These are phyloP conservation scores for Volvariella volvacea DNA, from an alignment of 1,284 basidiomycete species.

Conservation along the genomic window DNA sequence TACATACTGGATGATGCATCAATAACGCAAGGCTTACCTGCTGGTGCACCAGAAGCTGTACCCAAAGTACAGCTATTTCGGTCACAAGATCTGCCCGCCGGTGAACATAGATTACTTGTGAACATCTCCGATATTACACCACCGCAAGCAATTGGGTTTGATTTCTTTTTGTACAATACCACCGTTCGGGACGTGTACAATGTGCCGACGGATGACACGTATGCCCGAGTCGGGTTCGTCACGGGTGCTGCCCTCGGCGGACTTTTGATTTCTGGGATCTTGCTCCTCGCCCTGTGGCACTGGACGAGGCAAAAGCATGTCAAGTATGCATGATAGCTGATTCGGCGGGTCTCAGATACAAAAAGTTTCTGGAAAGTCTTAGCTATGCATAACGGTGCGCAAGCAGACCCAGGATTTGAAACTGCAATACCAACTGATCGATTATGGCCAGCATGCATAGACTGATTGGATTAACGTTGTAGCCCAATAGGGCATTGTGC, in stretches of 20 bases:
- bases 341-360: not conserved
- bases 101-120: constrained; percentile 26
- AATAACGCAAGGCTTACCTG: constrained; percentile 16
- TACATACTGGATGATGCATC: constrained; percentile 27
- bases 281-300: not conserved
- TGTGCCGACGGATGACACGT: not conserved
- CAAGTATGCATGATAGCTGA: not conserved
- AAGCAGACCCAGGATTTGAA: too few species aligned
- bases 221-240: not conserved
- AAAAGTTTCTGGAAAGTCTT: not conserved
- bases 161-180: constrained; percentile 31
- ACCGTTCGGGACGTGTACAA: constrained; percentile 9
- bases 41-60: constrained; percentile 18
- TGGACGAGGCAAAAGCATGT: not conserved
- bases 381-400: not conserved
- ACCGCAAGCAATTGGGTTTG: constrained; percentile 25
- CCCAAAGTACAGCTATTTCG: constrained; percentile 29
- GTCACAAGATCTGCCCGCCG: constrained; percentile 19
- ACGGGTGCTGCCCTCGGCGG: not conserved
- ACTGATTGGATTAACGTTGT: too few species aligned
- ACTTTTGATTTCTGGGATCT: not conserved
- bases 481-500: too few species aligned
- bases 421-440: too few species aligned
- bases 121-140: constrained; percentile 26
- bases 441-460: too few species aligned